These are phyloP conservation scores for Geotrichum aggregatum DNA, from an alignment of 1,139 yeast genomes.

Conservation along the genomic window DNA sequence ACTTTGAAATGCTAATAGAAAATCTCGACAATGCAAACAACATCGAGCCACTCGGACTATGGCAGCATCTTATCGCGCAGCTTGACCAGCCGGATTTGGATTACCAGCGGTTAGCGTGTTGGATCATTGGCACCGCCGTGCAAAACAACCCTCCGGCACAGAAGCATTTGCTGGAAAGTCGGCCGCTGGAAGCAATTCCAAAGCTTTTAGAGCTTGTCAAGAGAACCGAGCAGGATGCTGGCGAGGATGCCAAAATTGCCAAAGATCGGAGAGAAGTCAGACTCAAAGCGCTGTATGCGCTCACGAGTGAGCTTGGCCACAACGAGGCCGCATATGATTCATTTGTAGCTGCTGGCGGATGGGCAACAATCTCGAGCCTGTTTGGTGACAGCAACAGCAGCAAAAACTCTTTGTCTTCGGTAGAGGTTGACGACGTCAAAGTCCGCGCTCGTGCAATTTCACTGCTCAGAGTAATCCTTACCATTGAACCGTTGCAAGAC, in stretches of 20 bases:
- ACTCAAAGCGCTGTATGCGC: constrained; percentile 71
- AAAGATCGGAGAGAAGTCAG: constrained; percentile 31
- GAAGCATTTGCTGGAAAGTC: constrained; percentile 42
- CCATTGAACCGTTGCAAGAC: constrained; percentile 15
- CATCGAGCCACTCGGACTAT: constrained; percentile 73
- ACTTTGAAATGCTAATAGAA: constrained; percentile 90
- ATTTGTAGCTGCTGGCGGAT: constrained; percentile 61
- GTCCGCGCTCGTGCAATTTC: constrained; percentile 17
- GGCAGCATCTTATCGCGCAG: constrained; percentile 63
- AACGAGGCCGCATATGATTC: constrained; percentile 51
- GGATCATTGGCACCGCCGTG: constrained; percentile 84
- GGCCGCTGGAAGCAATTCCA: constrained; percentile 49
- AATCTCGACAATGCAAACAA: constrained; percentile 93
- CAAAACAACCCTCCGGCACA: constrained; percentile 83
- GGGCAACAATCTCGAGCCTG: constrained; percentile 37
- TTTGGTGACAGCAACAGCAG: constrained; percentile 1
- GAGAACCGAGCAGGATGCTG: constrained; percentile 17
- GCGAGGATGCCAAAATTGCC: no score
- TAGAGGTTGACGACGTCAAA: constrained; percentile 9
- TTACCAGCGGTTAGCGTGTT: constrained; percentile 49
- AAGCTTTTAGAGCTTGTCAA: constrained; percentile 45
- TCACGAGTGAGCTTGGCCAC: constrained; percentile 73
- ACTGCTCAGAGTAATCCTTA: constrained; percentile 19
- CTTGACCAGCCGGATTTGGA: constrained; percentile 41
- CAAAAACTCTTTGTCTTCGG: neutral